Percentiles rank a stretch among this genome's conserved stretches.
phyloP scores from a whole-genome alignment of 169 alveolate genomes.

The Plasmodium ovale region DNA sequence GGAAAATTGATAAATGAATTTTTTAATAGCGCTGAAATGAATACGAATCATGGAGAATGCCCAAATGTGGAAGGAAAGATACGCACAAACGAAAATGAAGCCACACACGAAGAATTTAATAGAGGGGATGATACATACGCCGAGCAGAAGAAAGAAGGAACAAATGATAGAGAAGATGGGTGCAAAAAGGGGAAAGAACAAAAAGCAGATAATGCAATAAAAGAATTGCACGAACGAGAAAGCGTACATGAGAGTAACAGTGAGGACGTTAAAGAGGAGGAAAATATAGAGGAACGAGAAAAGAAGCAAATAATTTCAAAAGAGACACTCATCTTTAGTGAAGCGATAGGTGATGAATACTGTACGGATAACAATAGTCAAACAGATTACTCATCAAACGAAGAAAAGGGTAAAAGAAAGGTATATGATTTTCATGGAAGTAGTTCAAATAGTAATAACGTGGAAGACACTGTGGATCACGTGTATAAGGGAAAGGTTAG shows the following conservation, averaged over 20 bases:
- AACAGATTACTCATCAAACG: constrained; percentile 10
- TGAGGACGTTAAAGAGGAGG: neutral
- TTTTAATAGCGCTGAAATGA: too few relatives aligned
- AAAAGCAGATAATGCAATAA: neutral
- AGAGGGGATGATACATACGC: neutral
- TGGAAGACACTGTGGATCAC: neutral
- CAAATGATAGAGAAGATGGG: neutral
- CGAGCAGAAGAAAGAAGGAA: neutral
- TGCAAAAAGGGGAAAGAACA: neutral
- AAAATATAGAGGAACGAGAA: neutral
- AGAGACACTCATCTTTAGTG: neutral
- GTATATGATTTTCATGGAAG: too few relatives aligned
- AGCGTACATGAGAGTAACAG: neutral
- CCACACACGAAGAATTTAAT: neutral
- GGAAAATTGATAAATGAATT: too few relatives aligned
- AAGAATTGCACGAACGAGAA: neutral
- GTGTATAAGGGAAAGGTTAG: constrained; percentile 36
- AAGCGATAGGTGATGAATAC: neutral
- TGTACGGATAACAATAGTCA: neutral
- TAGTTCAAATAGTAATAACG: neutral
- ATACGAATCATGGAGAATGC: neutral
- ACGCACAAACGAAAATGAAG: neutral
- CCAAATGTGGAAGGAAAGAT: neutral
- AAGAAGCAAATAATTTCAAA: neutral
- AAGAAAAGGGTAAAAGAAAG: neutral